Evolutionary conservation across 75 land plant genomes (phyloP).

Genomic region (Azolla pinnata): DNA sequence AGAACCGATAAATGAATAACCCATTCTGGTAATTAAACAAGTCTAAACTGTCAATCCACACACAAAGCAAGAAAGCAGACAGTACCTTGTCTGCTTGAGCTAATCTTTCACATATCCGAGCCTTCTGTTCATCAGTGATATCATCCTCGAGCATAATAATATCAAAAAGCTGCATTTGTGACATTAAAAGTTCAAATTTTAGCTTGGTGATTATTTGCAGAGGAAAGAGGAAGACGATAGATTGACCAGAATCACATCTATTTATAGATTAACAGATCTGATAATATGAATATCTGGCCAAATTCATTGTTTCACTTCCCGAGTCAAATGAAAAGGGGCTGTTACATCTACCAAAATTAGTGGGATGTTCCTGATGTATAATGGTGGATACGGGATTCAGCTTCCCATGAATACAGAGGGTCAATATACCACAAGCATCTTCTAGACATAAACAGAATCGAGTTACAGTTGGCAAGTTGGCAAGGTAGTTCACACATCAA

Average conservation of each 20-base stretch:
- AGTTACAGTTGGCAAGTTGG: no score
- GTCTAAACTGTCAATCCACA: no score
- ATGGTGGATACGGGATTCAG: background rate
- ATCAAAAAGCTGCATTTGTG: conserved; percentile 56
- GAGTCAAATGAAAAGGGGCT: background rate
- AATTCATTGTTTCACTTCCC: background rate
- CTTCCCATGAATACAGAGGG: background rate
- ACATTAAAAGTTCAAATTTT: background rate
- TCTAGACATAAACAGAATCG: background rate
- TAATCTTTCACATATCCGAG: conserved; percentile 62
- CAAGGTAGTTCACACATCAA: no score
- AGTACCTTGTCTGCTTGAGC: conserved; percentile 89
- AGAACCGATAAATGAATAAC: no score
- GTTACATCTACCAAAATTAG: background rate
- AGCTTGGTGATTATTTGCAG: background rate
- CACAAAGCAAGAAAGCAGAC: background rate
- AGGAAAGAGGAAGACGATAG: no score
- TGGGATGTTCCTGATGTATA: no score
- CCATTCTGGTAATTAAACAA: no score
- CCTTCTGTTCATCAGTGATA: conserved; percentile 80
- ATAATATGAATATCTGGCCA: no score
- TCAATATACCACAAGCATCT: background rate
- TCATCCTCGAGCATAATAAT: conserved; percentile 49
- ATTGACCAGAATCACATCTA: no score
- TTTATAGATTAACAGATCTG: no score